A percentile compares a stretch with the other conserved stretches of the same genome.
phyloP scores from a whole-genome alignment of 208 protist genomes.

The Phytomonas francai region DNA sequence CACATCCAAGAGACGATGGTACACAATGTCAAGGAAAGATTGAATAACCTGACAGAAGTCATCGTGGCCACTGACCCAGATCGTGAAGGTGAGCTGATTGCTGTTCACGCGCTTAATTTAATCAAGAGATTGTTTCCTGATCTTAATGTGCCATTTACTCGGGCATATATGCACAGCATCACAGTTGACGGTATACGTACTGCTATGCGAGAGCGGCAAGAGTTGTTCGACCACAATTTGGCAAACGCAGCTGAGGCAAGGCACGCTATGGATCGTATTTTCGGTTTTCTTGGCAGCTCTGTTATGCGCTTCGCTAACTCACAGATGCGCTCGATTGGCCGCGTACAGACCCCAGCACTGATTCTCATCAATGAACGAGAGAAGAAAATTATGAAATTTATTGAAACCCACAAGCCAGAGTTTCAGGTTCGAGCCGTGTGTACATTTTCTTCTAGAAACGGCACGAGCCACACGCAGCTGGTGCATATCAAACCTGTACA shows the following conservation, averaged over 20 bases:
- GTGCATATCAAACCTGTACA: slow-evolving; percentile 10
- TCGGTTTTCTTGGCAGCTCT: slow-evolving; percentile 88
- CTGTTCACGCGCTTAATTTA: slow-evolving; percentile 73
- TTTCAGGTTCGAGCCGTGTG: slow-evolving; percentile 58
- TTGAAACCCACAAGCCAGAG: slow-evolving; percentile 44
- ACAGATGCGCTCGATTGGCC: slow-evolving; percentile 85
- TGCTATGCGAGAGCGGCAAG: slow-evolving; percentile 63
- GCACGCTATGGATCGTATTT: slow-evolving; percentile 88
- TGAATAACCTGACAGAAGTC: slow-evolving; percentile 77
- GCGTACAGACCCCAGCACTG: slow-evolving; percentile 86
- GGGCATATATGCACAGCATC: slow-evolving; percentile 91
- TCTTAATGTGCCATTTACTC: slow-evolving; percentile 69
- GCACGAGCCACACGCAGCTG: slow-evolving; percentile 45
- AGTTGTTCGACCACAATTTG: slow-evolving; percentile 74
- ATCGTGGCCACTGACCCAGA: slow-evolving; percentile 89
- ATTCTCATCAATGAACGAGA: slow-evolving; percentile 81
- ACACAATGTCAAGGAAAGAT: slow-evolving; percentile 72
- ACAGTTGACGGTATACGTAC: slow-evolving; percentile 73
- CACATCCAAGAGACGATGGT: slow-evolving; percentile 75
- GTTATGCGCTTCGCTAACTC: slow-evolving; percentile 82
- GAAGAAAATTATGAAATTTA: slow-evolving; percentile 47
- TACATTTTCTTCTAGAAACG: slow-evolving; percentile 32
- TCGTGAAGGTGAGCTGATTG: slow-evolving; percentile 88
- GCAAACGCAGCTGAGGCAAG: slow-evolving; percentile 82
- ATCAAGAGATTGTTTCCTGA: slow-evolving; percentile 73